Percentiles rank a stretch among this genome's conserved stretches.
Conservation (phyloP, 768 basidiomycete genomes). For the Termitomyces bulborhizus region DNA sequence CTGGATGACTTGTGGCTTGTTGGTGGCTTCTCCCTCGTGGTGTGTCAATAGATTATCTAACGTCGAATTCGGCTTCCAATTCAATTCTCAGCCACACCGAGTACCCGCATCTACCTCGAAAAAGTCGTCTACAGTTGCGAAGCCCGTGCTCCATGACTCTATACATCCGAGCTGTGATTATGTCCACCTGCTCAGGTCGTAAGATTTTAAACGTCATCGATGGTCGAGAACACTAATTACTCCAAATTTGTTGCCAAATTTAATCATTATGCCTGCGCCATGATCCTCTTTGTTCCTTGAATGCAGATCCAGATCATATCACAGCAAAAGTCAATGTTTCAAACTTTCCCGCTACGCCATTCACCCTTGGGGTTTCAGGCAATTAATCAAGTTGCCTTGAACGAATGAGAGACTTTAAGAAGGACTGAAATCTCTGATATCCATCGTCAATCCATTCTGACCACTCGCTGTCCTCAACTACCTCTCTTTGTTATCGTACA, state of each 20-base stretch:
- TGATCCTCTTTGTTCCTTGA: slow-evolving; percentile 2
- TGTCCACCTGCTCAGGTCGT: background rate
- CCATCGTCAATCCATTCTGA: background rate
- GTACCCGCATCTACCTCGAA: background rate
- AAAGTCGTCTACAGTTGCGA: background rate
- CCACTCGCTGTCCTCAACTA: background rate
- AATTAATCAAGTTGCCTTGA: slow-evolving; percentile 15
- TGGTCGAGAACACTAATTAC: background rate
- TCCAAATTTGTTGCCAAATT: background rate
- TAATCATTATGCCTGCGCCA: background rate
- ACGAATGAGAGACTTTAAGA: slow-evolving; percentile 11
- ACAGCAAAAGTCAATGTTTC: slow-evolving; percentile 7
- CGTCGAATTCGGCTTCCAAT: background rate
- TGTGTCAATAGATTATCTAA: slow-evolving; percentile 8
- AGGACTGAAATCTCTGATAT: background rate
- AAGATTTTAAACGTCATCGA: background rate
- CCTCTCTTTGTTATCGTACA: background rate
- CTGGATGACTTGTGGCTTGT: slow-evolving; percentile 4
- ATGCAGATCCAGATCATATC: slow-evolving; percentile 13
- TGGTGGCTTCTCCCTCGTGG: slow-evolving; percentile 10
- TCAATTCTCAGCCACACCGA: background rate
- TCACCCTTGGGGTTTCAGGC: slow-evolving; percentile 13
- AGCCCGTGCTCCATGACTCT: background rate
- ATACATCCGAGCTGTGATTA: background rate
- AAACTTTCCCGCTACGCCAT: slow-evolving; percentile 5